These are phyloP conservation scores for Cornus florida DNA, from an alignment of 148 eudicot species.

Conservation along the genomic window DNA sequence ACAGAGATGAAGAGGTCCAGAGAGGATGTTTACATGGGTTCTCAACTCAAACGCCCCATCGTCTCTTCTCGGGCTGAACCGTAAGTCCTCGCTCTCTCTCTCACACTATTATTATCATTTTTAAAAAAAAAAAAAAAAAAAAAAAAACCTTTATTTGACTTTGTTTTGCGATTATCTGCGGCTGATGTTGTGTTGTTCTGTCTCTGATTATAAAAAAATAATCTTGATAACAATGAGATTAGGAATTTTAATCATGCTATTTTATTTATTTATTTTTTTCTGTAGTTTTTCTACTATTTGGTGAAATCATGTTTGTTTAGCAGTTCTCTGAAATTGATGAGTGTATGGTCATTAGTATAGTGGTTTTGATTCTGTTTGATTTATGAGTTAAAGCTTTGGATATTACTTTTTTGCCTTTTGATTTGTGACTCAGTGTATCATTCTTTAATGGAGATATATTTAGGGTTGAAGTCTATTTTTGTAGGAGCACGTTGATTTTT, in stretches of 20 bases:
- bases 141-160: background rate
- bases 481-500: background rate
- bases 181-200: background rate
- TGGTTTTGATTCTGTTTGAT: background rate
- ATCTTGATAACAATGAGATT: background rate
- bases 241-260: background rate
- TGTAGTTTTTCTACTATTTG: background rate
- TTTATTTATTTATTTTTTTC: background rate
- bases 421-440: background rate
- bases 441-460: background rate
- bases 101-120: constrained; percentile 7
- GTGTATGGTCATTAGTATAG: background rate
- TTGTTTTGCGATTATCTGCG: background rate
- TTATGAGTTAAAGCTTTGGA: background rate
- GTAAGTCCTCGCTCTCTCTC: constrained; percentile 38
- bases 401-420: background rate
- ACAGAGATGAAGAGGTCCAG: constrained; percentile 67
- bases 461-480: background rate
- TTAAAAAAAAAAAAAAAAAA: too few relatives aligned
- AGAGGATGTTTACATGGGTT: constrained; percentile 55
- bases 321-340: background rate
- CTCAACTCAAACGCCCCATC: constrained; percentile 61
- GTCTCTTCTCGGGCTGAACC: constrained; percentile 51
- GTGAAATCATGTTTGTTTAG: too few relatives aligned
- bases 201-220: background rate